Evolutionary conservation across 1,284 basidiomycete species (phyloP), one percentile per base, ranked within the genome.

Genomic region (Pseudozyma flocculosa): DNA sequence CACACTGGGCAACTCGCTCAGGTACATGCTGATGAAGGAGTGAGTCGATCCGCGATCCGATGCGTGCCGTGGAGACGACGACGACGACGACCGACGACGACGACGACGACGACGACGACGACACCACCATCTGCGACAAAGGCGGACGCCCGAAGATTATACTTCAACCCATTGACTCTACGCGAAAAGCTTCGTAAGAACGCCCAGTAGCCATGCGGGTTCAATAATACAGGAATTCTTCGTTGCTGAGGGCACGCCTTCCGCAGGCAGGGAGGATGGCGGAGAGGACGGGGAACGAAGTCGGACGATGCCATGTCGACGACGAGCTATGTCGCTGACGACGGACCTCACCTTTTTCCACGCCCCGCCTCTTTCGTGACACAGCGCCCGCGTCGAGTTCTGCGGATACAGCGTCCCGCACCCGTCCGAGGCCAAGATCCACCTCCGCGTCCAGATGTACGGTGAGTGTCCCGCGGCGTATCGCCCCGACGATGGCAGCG

Each of bases 1-100:
- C 80, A 97, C 93, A 0, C 85, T 97, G 24, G 94, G 94, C 17
- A 98, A 98, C 73, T 85, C 91, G 0, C 82, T 98, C 43, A 82
- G 94, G 49, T 98, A 91, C 90, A 97, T 97, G 88, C 80, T 97
- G 59, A 97, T 97, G 94, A 96, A 97, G 81, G 94, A 98, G 94
- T 97, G 76, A 75, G 86, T 76, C n/a, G n/a, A n/a, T n/a, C n/a
- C n/a, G n/a, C n/a, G n/a, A 34, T 51, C 1, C 24, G 5, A 24
- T 17, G 34, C n/a, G n/a, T n/a, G n/a, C n/a, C n/a, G n/a, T n/a
- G n/a, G n/a, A n/a, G n/a, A n/a, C n/a, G n/a, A n/a, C n/a, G n/a
- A n/a, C n/a, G n/a, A n/a, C n/a, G n/a, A n/a, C n/a, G n/a, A n/a
- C n/a, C n/a, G n/a, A n/a, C n/a, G n/a, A n/a, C n/a, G n/a, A n/a